Evolutionary conservation across 139 green algal species (phyloP).

Genomic region (Klebsormidium nitens): DNA sequence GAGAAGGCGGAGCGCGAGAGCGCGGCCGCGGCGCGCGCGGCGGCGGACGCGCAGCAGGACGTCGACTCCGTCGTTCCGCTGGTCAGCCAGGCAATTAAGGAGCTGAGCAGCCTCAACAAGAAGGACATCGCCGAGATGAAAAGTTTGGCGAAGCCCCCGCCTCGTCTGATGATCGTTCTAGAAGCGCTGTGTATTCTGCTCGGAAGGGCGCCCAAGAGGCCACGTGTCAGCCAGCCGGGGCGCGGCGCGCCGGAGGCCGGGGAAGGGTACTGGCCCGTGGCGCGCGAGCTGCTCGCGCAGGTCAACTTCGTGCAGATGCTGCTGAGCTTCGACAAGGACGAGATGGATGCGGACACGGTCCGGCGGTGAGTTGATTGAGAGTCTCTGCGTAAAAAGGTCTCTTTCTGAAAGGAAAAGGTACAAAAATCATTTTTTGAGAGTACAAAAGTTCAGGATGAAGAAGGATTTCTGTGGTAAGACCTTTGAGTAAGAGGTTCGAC

Average conservation of each 20-base stretch:
- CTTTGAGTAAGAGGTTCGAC: too few species aligned
- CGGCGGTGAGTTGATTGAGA: too few species aligned
- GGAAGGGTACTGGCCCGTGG: constrained; percentile 11
- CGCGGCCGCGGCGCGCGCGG: neutral
- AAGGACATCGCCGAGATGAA: constrained; percentile 80
- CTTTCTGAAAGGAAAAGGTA: too few species aligned
- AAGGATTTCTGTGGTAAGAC: too few species aligned
- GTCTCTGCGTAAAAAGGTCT: too few species aligned
- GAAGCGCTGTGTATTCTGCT: constrained; percentile 63
- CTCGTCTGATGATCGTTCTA: constrained; percentile 60
- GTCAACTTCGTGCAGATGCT: constrained; percentile 9
- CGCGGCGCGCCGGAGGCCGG: neutral
- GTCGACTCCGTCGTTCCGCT: neutral
- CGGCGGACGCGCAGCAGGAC: neutral
- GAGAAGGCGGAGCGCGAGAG: neutral
- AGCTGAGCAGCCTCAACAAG: constrained; percentile 50
- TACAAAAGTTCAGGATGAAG: too few species aligned
- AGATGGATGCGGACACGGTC: neutral
- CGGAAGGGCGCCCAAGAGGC: neutral
- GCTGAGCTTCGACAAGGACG: constrained; percentile 6
- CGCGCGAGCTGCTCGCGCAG: neutral
- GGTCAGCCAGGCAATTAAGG: constrained; percentile 6
- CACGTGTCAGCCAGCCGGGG: neutral
- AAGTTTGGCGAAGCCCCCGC: constrained; percentile 71
- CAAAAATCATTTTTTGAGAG: too few species aligned